These are phyloP conservation scores for Podospora comata DNA, from an alignment of 495 filamentous ascomycete species.

Conservation along the genomic window DNA sequence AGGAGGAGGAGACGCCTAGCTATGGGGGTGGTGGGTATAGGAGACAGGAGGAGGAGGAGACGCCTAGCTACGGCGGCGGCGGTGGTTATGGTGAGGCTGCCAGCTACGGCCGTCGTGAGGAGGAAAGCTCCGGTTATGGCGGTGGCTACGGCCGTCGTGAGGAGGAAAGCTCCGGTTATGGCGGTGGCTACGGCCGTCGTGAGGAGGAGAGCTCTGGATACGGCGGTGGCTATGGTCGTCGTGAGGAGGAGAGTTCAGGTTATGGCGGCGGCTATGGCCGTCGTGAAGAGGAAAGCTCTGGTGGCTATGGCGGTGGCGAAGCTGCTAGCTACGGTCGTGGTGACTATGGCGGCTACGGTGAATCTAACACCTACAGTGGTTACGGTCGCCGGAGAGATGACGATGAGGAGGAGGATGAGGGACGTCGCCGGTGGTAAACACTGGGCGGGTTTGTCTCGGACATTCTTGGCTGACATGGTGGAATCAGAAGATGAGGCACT, in stretches of 20 bases:
- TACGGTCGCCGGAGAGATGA: constrained; percentile 19
- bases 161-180: not conserved
- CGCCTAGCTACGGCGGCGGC: constrained; percentile 10
- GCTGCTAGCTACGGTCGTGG: not conserved
- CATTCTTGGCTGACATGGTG: not conserved
- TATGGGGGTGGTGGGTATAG: constrained; percentile 46
- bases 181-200: not conserved
- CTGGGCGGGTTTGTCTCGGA: not conserved
- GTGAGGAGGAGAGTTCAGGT: not conserved
- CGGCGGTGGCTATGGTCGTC: constrained; percentile 17
- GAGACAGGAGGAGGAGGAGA: constrained; percentile 41
- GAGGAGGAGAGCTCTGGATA: constrained; percentile 10
- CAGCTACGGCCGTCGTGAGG: constrained; percentile 16
- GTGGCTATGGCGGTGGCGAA: not conserved
- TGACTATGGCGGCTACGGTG: constrained; percentile 10
- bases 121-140: constrained; percentile 11
- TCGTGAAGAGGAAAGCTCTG: not conserved
- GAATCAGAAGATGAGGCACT: not conserved
- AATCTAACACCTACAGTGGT: not conserved
- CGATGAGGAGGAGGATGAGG: constrained; percentile 7
- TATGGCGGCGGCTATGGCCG: constrained; percentile 10
- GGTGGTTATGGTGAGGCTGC: constrained; percentile 12
- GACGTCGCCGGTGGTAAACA: constrained; percentile 13
- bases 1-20: constrained; percentile 38
- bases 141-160: constrained; percentile 6